These are phyloP conservation scores for Naumovozyma baii DNA, from an alignment of 805 yeast species.

Conservation along the genomic window DNA sequence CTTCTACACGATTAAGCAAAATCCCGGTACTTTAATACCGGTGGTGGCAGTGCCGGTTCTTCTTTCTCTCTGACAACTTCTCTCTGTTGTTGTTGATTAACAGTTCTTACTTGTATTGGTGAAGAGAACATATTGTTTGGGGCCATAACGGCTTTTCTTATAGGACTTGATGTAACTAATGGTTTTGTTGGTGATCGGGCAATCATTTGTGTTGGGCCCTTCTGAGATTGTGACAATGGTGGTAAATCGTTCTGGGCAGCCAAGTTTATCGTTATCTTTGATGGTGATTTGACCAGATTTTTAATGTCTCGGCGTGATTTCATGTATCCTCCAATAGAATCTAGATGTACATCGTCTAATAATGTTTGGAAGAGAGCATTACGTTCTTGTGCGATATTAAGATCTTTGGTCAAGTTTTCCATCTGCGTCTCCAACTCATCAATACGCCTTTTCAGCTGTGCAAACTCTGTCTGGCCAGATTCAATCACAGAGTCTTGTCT, in stretches of 20 bases:
- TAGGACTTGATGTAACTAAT: conserved; percentile 28
- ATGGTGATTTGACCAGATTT: conserved; percentile 28
- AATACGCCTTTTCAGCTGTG: conserved; percentile 5
- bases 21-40: background rate
- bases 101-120: background rate
- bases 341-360: conserved; percentile 28
- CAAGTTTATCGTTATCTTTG: conserved; percentile 2
- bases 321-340: conserved; percentile 19
- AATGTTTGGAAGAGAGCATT: conserved; percentile 22
- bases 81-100: background rate
- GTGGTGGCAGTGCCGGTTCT: background rate
- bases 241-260: conserved; percentile 6
- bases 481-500: background rate
- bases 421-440: conserved; percentile 10
- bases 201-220: conserved; percentile 1
- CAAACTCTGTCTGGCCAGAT: background rate
- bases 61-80: background rate
- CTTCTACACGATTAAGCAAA: background rate
- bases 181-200: conserved; percentile 15
- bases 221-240: conserved; percentile 9
- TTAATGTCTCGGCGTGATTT: conserved; percentile 28
- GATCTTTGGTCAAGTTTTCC: conserved; percentile 10
- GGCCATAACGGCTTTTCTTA: background rate
- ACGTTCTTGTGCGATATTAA: conserved; percentile 26
- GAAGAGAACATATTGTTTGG: background rate